Base-by-base conservation (phyloP, 306 rosid species). In the Lathyrus oleraceus region DNA sequence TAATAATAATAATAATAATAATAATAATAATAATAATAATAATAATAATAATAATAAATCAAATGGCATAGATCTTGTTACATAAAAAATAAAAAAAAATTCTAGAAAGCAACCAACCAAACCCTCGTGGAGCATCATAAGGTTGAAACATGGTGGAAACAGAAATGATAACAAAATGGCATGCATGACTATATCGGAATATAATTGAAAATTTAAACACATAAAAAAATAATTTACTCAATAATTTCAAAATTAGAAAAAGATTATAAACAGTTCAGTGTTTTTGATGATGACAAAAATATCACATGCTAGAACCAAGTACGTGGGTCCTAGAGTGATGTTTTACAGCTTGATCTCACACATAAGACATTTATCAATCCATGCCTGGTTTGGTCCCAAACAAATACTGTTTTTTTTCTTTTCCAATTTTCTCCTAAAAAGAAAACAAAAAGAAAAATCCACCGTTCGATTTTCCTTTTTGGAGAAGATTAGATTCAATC, bases 281-380 rank as follows among this genome's bases (percentile, higher is more conserved):
- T 43, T 10, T 49, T 10, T 48, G 23, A 15, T 17, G 56, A 49
- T 17, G 56, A 49, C 23, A 49, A 17, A 49, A 27, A 51, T 19
- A 11, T 51, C 57, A 51, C 57, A 51, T 51, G 57, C 0, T 8
- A 51, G 57, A 11, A 54, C 43, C 64, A 59, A 36, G 47, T 65
- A 28, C 19, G 81, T 68, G 77, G 84, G 81, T 35, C 85, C 83
- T 51, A 0, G 38, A 67, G 14, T 62, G 61, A 45, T 73, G 69
- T 74, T 61, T 77, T 77, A 67, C 78, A 81, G 79, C 78, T 69
- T 71, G 76, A 61, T 39, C 65, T 8, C 35, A 2, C 57, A 67
- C 23, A 74, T 13, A 68, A 79, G 78, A 74, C 84, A 82, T 75
- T 75, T 78, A 63, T 60, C 32, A 56, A 62, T 69, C 15, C 25